Evolutionary conservation across 1,284 basidiomycete genomes (phyloP), one percentile per base, ranked within the genome.

Genomic region (Trichosporon coremiiforme): DNA sequence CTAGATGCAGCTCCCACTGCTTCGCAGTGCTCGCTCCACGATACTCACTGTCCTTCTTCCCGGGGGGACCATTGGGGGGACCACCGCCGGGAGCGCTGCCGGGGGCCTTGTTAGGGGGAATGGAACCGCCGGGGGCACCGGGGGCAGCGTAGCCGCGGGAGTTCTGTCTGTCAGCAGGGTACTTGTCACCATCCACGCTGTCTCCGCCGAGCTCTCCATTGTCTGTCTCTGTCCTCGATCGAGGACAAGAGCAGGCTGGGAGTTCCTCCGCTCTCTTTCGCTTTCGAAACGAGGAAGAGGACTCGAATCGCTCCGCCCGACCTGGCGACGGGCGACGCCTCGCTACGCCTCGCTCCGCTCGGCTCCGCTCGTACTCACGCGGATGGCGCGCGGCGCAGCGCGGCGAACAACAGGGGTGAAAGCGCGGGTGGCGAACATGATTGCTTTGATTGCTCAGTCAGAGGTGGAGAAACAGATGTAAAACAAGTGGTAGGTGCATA

Each of bases 11-110:
- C n/a, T n/a, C n/a, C n/a, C n/a, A n/a, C 47, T 2, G 47, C 47
- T 22, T 5, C 9, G n/a, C 47, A 4, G 20, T 1, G 20, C 2
- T 20, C 47, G n/a, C n/a, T n/a, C n/a, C n/a, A 17, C 20, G n/a
- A 22, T 60, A 60, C 57, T 60, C 57, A 60, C 57, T 60, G 57
- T 60, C 57, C 57, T 60, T 60, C 57, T 60, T 60, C 9, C 57
- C 29, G 31, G n/a, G n/a, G n/a, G n/a, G n/a, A n/a, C n/a, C n/a
- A n/a, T 31, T 31, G 31, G 57, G 17, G 57, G 57, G 57, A 4
- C 57, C 57, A 33, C 57, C 57, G 31, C 57, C 57, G 31, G 57
- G 25, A 9, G 57, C 57, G 2, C 57, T 5, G 57, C 7, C 13
- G 4, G 57, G 57, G 0, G 29, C 57, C 13, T 4, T 2, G 31